Base-by-base conservation (phyloP, 768 basidiomycete species). In the Clathrus columnatus region DNA sequence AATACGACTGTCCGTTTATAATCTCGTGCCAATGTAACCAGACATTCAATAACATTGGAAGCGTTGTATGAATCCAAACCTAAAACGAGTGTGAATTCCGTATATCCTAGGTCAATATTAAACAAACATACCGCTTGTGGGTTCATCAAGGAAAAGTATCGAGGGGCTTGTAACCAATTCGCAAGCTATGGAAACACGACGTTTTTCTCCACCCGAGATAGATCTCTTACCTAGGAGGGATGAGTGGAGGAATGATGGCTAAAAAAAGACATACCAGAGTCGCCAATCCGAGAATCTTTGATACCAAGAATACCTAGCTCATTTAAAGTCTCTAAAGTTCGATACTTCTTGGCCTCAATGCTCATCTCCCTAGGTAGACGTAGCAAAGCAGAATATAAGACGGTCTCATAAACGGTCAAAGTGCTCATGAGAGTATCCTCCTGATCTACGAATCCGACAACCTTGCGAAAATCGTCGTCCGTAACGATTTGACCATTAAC, bases 341-440 rank as follows among this genome's bases (percentile, higher is more conserved):
- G 75, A 62, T 84, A 91, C 69, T 88, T 85, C 78, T 99, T 98
- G n/a, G 93, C 93, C 69, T 86, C 87, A 50, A 84, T 75, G 59
- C 89, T 90, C 95, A 98, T 98, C 61, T 96, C 93, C 62, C 93
- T 72, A 14, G 96, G 96, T 24, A 99, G 68, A 60, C 96, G 72
- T 63, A 99, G 68, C 47, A 98, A 66, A 11, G 96, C 96, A 50
- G 90, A 93, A 65, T 96, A 96, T 51, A 98, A 68, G 17, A 99
- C 86, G 0, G 94, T 97, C 75, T 99, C 96, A 68, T 97, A 98
- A 20, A 98, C 96, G 2, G 95, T 99, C 70, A 98, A 73, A 7
- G 95, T 98, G 64, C 86, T 82, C 88, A 99, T 95, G 60, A 99
- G 71, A 8, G 92, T 96, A 68, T 99, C 96, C 68, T 98, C 96